phyloP scores from a whole-genome alignment of 768 basidiomycete genomes.

The Pisolithus tinctorius region DNA sequence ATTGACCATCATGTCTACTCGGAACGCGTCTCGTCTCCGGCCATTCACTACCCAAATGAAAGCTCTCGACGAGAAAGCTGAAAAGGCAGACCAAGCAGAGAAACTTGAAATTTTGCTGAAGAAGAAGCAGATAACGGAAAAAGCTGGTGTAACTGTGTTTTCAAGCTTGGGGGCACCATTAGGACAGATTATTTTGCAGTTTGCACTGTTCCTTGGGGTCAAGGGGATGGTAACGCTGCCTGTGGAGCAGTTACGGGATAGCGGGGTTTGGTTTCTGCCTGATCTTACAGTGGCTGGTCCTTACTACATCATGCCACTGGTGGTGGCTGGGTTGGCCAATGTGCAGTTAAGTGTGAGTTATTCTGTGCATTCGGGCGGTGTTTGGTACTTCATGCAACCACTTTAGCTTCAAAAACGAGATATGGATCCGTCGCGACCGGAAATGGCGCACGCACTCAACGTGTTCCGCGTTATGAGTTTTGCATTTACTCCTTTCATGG shows the following conservation, averaged over 20 bases:
- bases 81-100: slow-evolving; percentile 30
- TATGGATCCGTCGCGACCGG: slow-evolving; percentile 45
- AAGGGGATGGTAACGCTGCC: slow-evolving; percentile 65
- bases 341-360: slow-evolving; percentile 58
- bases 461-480: slow-evolving; percentile 53
- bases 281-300: slow-evolving; percentile 80
- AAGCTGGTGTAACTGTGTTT: slow-evolving; percentile 58
- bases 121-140: slow-evolving; percentile 48
- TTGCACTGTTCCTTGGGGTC: slow-evolving; percentile 81
- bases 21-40: slow-evolving; percentile 41
- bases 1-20: slow-evolving; percentile 48
- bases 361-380: not conserved
- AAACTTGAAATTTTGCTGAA: slow-evolving; percentile 39
- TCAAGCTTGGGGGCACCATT: slow-evolving; percentile 51
- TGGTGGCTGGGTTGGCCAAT: slow-evolving; percentile 54
- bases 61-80: slow-evolving; percentile 39
- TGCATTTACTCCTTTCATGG: slow-evolving; percentile 44
- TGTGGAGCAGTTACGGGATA: slow-evolving; percentile 66
- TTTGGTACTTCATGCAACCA: slow-evolving; percentile 2
- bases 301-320: slow-evolving; percentile 61
- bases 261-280: slow-evolving; percentile 66
- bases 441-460: slow-evolving; percentile 64
- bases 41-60: slow-evolving; percentile 43
- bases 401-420: slow-evolving; percentile 43
- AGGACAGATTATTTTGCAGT: slow-evolving; percentile 67